Evolutionary conservation across 176 grass and related monocot species (phyloP).

Genomic region (Oryza glumipatula): DNA sequence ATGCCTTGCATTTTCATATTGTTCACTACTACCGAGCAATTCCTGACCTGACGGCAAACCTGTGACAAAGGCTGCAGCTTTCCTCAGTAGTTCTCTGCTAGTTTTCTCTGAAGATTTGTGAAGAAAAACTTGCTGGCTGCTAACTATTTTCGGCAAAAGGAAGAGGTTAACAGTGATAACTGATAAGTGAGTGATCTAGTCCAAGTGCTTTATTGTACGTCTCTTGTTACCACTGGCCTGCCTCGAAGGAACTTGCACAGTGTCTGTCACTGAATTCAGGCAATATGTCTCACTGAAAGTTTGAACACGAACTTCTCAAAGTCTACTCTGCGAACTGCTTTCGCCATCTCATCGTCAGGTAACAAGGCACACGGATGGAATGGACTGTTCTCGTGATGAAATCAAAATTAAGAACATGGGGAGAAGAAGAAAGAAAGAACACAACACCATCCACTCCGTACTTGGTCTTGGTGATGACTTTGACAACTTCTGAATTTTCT

Average conservation of each 20-base stretch:
- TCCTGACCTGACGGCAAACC: too few species aligned
- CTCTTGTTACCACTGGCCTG: neutral
- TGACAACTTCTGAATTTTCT: conserved; percentile 16
- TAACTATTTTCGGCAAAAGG: neutral
- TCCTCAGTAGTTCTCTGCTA: neutral
- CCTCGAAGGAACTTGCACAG: neutral
- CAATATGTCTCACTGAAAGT: neutral
- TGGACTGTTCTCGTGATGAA: neutral
- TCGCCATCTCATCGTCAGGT: conserved; percentile 19
- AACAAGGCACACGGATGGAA: conserved; percentile 3
- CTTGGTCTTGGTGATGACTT: conserved; percentile 16
- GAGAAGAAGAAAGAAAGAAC: neutral
- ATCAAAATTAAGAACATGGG: neutral
- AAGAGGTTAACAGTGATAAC: neutral
- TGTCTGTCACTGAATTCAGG: neutral
- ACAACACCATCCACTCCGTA: neutral
- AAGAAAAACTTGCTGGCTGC: conserved; percentile 1
- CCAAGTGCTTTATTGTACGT: neutral
- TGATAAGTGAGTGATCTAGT: neutral
- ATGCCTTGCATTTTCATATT: neutral
- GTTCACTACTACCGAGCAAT: too few species aligned
- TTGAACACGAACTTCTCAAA: conserved; percentile 9
- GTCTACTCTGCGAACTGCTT: conserved; percentile 23
- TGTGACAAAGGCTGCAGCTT: too few species aligned
- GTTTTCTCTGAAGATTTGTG: neutral